Evolutionary conservation across 257 asterid genomes (phyloP), one percentile per base, ranked within the genome.

Genomic region (Voacanga thouarsii): DNA sequence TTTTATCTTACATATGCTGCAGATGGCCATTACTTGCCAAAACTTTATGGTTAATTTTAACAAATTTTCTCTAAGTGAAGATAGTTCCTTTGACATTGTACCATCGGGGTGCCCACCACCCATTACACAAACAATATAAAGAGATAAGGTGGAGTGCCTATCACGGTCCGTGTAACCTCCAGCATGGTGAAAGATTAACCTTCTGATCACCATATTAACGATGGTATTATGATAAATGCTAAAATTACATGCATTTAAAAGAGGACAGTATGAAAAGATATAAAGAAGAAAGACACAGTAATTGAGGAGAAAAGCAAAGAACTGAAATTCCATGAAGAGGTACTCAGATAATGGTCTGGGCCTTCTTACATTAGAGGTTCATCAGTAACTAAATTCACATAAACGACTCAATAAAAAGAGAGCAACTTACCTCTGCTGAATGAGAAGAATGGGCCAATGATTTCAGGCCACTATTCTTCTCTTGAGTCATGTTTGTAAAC

Each of bases 401-500:
- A 67, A 28, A 66, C 15, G 37, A 18, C 37, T 59, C 71, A n/a
- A 74, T 43, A 77, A 67, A 56, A 56, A 30, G 71, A 67, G 15
- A 73, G 44, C 61, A 66, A 64, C 45, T 37, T 79, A 94, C 98
- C 91, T 88, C 94, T 75, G 88, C 72, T 76, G 76, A 78, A 76
- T 83, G 82, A 83, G 90, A 83, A 83, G 90, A 83, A 72, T 75
- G 89, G 43, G 81, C 79, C 78, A 71, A 77, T 75, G 91, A 84
- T 82, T 87, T 92, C 80, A 84, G 63, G 75, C 86, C 92, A 84
- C 88, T 82, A 85, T 80, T 83, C 90, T 91, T 96, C 66, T 90
- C 98, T 75, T 67, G 78, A 51, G 83, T 78, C 74, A 83, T 82
- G 89, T 57, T 81, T 75, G 78, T 87, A 80, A 94, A 94, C 64